A percentile compares a stretch with the other conserved stretches of the same genome.
These are phyloP conservation scores for Huntiella moniliformis DNA, from an alignment of 2,329 filamentous ascomycete species.

Conservation along the genomic window DNA sequence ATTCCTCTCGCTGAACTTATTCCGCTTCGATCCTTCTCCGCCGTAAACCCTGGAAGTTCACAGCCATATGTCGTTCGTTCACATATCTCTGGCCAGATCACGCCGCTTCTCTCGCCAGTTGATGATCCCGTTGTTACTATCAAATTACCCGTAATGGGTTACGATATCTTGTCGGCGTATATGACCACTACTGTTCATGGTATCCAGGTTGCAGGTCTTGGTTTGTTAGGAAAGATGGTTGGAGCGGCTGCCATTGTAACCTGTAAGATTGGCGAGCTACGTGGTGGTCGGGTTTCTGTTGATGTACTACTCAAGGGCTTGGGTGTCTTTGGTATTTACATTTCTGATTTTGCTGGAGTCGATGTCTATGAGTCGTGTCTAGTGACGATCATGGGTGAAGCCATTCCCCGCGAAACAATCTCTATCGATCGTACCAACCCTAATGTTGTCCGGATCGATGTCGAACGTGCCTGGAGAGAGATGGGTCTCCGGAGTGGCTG, in stretches of 20 bases:
- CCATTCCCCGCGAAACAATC: conserved; percentile 50
- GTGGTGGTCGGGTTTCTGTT: conserved; percentile 38
- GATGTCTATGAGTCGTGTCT: conserved; percentile 49
- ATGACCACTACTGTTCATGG: conserved; percentile 38
- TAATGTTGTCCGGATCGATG: conserved; percentile 57
- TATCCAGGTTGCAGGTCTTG: conserved; percentile 44
- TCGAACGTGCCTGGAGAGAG: conserved; percentile 58
- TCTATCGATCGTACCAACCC: conserved; percentile 30
- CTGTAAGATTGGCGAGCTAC: conserved; percentile 34
- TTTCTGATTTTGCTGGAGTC: conserved; percentile 46
- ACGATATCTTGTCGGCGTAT: conserved; percentile 66
- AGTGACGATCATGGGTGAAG: conserved; percentile 51
- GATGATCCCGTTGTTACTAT: conserved; percentile 32
- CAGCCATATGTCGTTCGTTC: conserved; percentile 52
- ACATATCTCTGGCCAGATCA: conserved; percentile 48
- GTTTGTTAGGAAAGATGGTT: conserved; percentile 75
- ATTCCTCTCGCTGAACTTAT: conserved; percentile 48
- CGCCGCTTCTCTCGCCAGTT: conserved; percentile 27
- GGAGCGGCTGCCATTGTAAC: conserved; percentile 59
- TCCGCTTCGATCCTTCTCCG: conserved; percentile 53
- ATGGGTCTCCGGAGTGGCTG: conserved; percentile 51
- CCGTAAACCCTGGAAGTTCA: conserved; percentile 27
- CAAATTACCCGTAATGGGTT: conserved; percentile 45
- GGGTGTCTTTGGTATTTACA: conserved; percentile 59
- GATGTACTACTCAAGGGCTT: conserved; percentile 61